phyloP scores from a whole-genome alignment of 139 green algal genomes.

The Chlamydomonas sp. region DNA sequence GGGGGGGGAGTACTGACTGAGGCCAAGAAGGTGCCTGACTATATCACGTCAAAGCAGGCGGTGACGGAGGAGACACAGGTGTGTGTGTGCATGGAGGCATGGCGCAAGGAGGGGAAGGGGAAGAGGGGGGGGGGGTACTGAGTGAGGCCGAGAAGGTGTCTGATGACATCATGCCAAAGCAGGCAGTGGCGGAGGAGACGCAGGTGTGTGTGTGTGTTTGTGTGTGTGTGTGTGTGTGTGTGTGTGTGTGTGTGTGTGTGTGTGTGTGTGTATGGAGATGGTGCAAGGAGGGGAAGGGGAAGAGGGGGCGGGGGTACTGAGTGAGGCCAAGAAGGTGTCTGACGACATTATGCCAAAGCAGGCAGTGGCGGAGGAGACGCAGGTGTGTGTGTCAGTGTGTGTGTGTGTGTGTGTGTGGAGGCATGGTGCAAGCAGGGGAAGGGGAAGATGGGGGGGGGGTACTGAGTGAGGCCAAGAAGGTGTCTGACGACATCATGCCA shows the following conservation, averaged over 20 bases:
- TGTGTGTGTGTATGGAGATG: too few species aligned
- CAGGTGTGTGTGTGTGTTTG: too few species aligned
- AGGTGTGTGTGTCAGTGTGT: too few species aligned
- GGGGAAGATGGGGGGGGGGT: slow-evolving; percentile 7
- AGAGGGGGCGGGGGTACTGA: not conserved
- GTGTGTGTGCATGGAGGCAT: too few species aligned
- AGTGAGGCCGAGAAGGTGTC: too few species aligned
- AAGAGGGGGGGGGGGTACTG: not conserved
- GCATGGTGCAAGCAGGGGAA: not conserved
- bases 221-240: too few species aligned
- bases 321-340: slow-evolving; percentile 40
- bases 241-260: too few species aligned
- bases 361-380: slow-evolving; percentile 56
- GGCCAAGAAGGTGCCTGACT: slow-evolving; percentile 53
- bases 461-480: slow-evolving; percentile 23
- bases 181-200: too few species aligned
- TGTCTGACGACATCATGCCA: slow-evolving; percentile 59
- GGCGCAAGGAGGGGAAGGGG: too few species aligned
- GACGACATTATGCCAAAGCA: slow-evolving; percentile 64
- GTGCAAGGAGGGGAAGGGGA: too few species aligned
- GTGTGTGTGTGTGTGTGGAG: slow-evolving; percentile 18
- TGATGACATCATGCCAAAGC: too few species aligned
- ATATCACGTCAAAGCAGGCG: slow-evolving; percentile 65
- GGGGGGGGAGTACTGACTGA: not conserved
- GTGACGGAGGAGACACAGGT: slow-evolving; percentile 56